These are phyloP conservation scores for Polytrichum formosum DNA, from an alignment of 225 moss, liverwort and hornwort species.

Conservation along the genomic window DNA sequence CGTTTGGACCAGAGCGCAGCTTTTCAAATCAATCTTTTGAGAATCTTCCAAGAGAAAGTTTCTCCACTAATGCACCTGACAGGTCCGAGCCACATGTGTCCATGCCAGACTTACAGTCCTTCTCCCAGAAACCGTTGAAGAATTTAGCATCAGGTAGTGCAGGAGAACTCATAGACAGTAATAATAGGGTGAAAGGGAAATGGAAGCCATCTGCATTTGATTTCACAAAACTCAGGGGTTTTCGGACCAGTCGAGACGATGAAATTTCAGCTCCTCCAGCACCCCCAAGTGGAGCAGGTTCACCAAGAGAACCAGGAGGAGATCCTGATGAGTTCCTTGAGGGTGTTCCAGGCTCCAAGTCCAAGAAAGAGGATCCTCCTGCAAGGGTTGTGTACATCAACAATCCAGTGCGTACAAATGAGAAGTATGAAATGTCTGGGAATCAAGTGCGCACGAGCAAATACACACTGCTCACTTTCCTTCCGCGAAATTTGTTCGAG, in stretches of 20 bases:
- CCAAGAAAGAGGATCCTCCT: conserved; percentile 24
- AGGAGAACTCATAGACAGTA: background rate
- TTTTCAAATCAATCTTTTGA: conserved; percentile 8
- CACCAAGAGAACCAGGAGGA: conserved; percentile 22
- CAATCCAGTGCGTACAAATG: conserved; percentile 35
- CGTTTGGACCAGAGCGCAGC: background rate
- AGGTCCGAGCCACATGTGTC: conserved; percentile 14
- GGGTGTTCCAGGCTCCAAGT: conserved; percentile 2
- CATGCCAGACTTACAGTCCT: conserved; percentile 9
- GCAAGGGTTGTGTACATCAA: conserved; percentile 40
- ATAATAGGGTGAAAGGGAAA: conserved; percentile 2
- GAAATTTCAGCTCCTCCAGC: conserved; percentile 21
- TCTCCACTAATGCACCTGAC: conserved; percentile 1
- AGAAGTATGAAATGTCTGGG: conserved; percentile 27
- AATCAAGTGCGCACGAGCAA: conserved; percentile 56
- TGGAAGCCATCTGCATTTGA: conserved; percentile 9
- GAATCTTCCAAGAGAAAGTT: conserved; percentile 1
- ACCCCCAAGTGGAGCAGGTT: conserved; percentile 39
- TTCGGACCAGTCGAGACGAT: conserved; percentile 12
- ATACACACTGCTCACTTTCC: conserved; percentile 36
- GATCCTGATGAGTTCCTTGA: conserved; percentile 7
- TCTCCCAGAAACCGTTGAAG: conserved; percentile 9
- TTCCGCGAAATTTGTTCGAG: conserved; percentile 52
- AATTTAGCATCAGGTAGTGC: conserved; percentile 5
- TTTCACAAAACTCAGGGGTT: conserved; percentile 17